phyloP scores from a whole-genome alignment of 2,329 filamentous ascomycete species.

The Juglanconis sp. region DNA sequence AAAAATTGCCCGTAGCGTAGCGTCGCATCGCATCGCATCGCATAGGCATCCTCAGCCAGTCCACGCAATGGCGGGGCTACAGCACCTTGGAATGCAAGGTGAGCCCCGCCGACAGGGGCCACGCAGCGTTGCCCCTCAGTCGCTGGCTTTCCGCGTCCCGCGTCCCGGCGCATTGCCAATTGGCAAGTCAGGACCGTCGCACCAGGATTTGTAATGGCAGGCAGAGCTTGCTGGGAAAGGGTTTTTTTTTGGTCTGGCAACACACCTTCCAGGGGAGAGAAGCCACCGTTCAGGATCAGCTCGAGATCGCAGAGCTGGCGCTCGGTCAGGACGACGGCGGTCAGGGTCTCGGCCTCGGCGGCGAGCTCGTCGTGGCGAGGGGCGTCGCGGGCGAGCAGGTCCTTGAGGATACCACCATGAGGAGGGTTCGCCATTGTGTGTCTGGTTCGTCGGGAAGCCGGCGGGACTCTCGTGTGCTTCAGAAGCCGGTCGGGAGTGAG shows the following conservation, averaged over 20 bases:
- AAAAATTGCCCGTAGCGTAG: constrained; percentile 5
- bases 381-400: constrained; percentile 89
- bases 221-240: too few relatives aligned
- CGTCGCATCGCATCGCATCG: neutral
- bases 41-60: neutral
- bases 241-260: constrained; percentile 21
- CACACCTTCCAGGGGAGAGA: constrained; percentile 93
- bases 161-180: neutral
- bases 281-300: constrained; percentile 94
- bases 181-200: neutral
- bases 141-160: neutral
- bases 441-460: neutral
- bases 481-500: constrained; percentile 13
- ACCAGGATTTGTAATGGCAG: neutral
- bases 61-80: constrained; percentile 10
- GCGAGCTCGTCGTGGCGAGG: constrained; percentile 76
- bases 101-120: constrained; percentile 9
- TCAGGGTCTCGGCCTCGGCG: constrained; percentile 81
- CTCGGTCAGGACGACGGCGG: constrained; percentile 81
- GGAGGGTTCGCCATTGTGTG: constrained; percentile 65
- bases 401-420: constrained; percentile 94
- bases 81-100: constrained; percentile 2
- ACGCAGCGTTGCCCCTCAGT: neutral
- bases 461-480: neutral
- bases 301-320: constrained; percentile 97